Percentiles rank a stretch among this genome's conserved stretches.
Conservation (phyloP, 129 eudicot species). For the Saussurea involucrata region DNA sequence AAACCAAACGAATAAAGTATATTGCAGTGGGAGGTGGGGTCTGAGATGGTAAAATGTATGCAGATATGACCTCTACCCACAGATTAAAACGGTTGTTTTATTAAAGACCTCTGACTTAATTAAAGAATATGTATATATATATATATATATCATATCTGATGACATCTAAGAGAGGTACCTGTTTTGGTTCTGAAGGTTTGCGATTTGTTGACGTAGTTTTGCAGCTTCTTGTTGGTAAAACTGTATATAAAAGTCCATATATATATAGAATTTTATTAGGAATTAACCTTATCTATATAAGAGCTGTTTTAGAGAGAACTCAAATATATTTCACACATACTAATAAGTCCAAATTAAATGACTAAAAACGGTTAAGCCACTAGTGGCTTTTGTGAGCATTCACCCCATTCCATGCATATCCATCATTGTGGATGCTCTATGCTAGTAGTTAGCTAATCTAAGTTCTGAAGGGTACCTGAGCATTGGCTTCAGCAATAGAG, state of each 20-base stretch:
- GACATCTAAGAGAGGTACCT: slow-evolving; percentile 35
- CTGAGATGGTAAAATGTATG: not conserved
- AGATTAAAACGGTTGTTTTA: not conserved
- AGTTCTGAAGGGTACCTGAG: slow-evolving; percentile 57
- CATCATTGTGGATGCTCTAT: not conserved
- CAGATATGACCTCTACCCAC: not conserved
- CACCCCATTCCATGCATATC: too few species aligned
- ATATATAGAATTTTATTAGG: not conserved
- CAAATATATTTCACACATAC: not conserved
- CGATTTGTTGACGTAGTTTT: slow-evolving; percentile 75
- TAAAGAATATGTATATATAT: too few species aligned
- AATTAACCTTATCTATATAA: not conserved
- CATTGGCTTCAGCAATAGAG: slow-evolving; percentile 83
- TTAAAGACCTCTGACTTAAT: not conserved
- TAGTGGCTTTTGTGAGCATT: not conserved
- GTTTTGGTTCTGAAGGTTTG: slow-evolving; percentile 66
- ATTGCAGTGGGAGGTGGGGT: not conserved
- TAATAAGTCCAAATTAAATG: not conserved
- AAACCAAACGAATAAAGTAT: not conserved
- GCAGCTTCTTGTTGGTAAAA: slow-evolving; percentile 87
- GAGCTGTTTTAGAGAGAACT: not conserved
- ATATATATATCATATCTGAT: not conserved
- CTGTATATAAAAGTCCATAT: slow-evolving; percentile 35
- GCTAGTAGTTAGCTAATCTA: not conserved
- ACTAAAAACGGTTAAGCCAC: not conserved